Evolutionary conservation across 2,329 filamentous ascomycete species (phyloP).

Genomic region (Microcyclospora pomicola): DNA sequence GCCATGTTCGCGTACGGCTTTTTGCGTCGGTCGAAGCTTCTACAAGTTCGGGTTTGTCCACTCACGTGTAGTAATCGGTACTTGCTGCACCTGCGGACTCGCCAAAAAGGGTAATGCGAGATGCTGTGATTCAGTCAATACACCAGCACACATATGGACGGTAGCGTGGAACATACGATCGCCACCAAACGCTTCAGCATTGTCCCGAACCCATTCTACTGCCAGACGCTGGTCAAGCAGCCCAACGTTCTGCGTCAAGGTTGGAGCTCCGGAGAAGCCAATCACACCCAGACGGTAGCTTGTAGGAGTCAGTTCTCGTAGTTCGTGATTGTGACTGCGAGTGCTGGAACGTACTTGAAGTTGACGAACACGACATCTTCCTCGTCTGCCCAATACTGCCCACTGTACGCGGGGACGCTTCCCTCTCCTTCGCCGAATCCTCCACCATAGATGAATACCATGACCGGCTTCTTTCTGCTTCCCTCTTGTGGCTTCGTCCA

Average conservation of each 20-base stretch:
- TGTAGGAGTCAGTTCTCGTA: conserved; percentile 11
- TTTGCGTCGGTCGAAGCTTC: no score
- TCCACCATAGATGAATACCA: conserved; percentile 6
- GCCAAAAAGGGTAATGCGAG: conserved; percentile 21
- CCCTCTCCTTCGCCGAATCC: conserved; percentile 1
- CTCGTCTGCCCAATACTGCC: no score
- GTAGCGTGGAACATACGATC: conserved; percentile 5
- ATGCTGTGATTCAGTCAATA: no score
- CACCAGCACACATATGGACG: no score
- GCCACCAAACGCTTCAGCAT: conserved; percentile 25
- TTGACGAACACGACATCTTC: conserved; percentile 2
- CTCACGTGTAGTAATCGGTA: conserved; percentile 4
- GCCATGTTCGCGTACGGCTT: no score
- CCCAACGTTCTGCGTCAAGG: conserved; percentile 17
- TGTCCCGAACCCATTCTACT: conserved; percentile 25
- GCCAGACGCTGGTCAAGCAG: conserved; percentile 25
- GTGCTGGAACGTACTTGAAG: neutral
- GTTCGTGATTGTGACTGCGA: no score
- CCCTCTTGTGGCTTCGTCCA: neutral
- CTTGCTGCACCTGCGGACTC: conserved; percentile 22
- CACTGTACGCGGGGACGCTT: neutral
- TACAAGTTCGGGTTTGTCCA: no score
- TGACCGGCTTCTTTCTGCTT: conserved; percentile 1
- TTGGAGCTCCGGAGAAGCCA: conserved; percentile 26
- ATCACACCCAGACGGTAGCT: conserved; percentile 33